Conservation (phyloP, 2,329 filamentous ascomycete genomes). For the Leptographium radiaticola region DNA sequence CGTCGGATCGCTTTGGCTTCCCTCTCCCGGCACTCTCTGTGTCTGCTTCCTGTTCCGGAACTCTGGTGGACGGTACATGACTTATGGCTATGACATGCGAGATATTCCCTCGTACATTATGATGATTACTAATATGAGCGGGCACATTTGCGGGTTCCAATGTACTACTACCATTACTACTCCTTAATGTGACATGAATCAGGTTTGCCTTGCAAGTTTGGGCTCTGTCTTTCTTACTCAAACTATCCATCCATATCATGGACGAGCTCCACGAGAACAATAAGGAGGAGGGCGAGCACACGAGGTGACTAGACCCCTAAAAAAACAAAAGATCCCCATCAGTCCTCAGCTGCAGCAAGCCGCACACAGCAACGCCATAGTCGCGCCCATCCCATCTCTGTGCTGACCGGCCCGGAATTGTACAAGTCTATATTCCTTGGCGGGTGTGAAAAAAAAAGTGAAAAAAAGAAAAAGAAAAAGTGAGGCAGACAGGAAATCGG, state of each 20-base stretch:
- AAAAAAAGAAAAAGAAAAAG: background rate
- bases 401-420: conserved; percentile 4
- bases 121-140: background rate
- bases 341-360: background rate
- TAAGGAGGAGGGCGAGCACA: too few relatives aligned
- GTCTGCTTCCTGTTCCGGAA: too few relatives aligned
- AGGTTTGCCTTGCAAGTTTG: background rate
- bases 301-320: background rate
- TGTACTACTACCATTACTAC: background rate
- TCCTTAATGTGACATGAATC: too few relatives aligned
- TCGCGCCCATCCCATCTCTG: background rate
- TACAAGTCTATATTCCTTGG: conserved; percentile 9
- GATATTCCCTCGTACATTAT: background rate
- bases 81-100: background rate
- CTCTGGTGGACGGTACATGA: background rate
- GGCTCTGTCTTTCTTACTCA: too few relatives aligned
- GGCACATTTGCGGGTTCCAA: background rate
- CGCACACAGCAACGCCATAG: background rate
- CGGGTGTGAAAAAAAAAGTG: background rate
- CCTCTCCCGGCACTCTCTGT: background rate
- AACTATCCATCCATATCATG: too few relatives aligned
- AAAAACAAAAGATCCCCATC: background rate
- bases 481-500: background rate
- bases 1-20: background rate
- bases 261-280: too few relatives aligned